These are phyloP conservation scores for Mortierella sp. DNA, from an alignment of 371 early-diverging fungal species.

Conservation along the genomic window DNA sequence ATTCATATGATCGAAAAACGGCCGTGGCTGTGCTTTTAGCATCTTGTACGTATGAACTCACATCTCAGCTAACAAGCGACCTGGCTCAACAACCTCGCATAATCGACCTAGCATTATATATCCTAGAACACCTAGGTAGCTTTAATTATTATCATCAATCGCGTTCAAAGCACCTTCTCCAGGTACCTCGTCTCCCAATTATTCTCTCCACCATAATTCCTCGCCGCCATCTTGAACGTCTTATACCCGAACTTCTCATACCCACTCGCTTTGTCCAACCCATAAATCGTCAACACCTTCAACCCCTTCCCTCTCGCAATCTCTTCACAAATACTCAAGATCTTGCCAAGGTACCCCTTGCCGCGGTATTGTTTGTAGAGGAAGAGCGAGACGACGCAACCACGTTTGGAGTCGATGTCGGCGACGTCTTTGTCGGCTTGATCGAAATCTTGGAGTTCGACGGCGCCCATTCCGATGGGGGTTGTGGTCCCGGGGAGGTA, in stretches of 20 bases:
- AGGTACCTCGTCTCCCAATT: constrained; percentile 42
- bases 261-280: constrained; percentile 27
- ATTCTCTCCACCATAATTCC: constrained; percentile 36
- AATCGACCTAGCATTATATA: too few relatives aligned
- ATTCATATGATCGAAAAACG: background rate
- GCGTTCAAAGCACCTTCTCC: constrained; percentile 26
- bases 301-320: constrained; percentile 31
- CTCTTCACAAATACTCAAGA: constrained; percentile 37
- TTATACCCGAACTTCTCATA: constrained; percentile 52
- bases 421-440: constrained; percentile 43
- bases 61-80: background rate
- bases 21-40: background rate
- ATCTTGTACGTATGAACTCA: too few relatives aligned
- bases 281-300: constrained; percentile 46
- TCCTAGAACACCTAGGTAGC: too few relatives aligned
- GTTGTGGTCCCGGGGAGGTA: constrained; percentile 40
- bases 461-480: constrained; percentile 49
- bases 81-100: background rate
- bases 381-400: constrained; percentile 50
- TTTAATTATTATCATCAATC: background rate
- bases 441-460: constrained; percentile 45
- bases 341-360: constrained; percentile 35
- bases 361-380: constrained; percentile 49
- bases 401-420: constrained; percentile 39
- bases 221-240: constrained; percentile 41